A percentile compares a stretch with the other conserved stretches of the same genome.
phyloP scores from a whole-genome alignment of 1,284 basidiomycete species.

The Cutaneotrichosporon curvatum region DNA sequence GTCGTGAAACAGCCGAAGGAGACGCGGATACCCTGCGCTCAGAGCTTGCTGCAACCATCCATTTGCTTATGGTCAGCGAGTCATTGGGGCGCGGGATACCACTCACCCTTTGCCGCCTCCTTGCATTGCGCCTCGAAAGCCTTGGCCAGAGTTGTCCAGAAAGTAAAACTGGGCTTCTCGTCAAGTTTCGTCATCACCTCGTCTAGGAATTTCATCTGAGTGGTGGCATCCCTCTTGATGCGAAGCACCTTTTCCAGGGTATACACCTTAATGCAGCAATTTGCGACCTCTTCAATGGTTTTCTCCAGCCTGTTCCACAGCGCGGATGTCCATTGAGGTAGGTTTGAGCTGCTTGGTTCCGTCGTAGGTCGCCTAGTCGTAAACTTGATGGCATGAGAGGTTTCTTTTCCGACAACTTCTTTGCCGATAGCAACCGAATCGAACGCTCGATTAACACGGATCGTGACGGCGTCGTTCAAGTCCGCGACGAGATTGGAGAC shows the following conservation, averaged over 20 bases:
- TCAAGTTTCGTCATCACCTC: slow-evolving; percentile 87
- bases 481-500: slow-evolving; percentile 73
- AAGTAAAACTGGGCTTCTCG: slow-evolving; percentile 78
- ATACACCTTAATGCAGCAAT: slow-evolving; percentile 89
- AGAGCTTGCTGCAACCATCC: slow-evolving; percentile 78
- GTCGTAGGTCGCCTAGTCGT: slow-evolving; percentile 54
- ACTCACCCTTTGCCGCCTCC: slow-evolving; percentile 64
- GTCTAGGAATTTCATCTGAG: slow-evolving; percentile 74
- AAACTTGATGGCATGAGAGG: slow-evolving; percentile 30
- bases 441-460: slow-evolving; percentile 71
- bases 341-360: slow-evolving; percentile 73
- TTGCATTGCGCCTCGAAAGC: slow-evolving; percentile 71
- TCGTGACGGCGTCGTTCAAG: slow-evolving; percentile 73
- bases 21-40: slow-evolving; percentile 70
- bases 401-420: slow-evolving; percentile 60
- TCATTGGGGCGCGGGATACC: too few species aligned
- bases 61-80: slow-evolving; percentile 16
- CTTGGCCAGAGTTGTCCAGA: slow-evolving; percentile 77
- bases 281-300: slow-evolving; percentile 80
- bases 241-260: slow-evolving; percentile 87
- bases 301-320: slow-evolving; percentile 76
- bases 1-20: slow-evolving; percentile 85
- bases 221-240: slow-evolving; percentile 72
- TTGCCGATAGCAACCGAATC: slow-evolving; percentile 77
- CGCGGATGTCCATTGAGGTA: slow-evolving; percentile 70